Base-by-base conservation (phyloP, 805 yeast species). In the Myxozyma sirexii region DNA sequence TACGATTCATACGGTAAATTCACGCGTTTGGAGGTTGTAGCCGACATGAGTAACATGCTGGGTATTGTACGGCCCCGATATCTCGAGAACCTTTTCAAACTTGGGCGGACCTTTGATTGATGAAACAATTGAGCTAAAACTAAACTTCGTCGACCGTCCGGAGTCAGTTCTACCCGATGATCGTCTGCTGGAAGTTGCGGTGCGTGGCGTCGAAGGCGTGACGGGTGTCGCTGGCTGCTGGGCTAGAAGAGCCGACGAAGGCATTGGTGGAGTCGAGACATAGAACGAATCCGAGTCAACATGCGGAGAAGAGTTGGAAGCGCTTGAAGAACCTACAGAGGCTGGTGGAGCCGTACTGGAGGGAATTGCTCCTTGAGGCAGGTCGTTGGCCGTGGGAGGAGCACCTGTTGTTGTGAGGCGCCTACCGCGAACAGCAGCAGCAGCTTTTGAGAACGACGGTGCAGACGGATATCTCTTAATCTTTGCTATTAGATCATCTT, bases 11-110 rank as follows among this genome's bases (percentile, higher is more conserved):
- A 57, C 67, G 7, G 68, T 87, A 67, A 84, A 89, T 44, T 87
- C 84, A 7, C 93, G 91, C 33, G 88, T 84, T 65, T 83, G 84
- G 13, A 79, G 73, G 72, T 89, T 91, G 44, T 86, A 84, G 27
- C 91, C 94, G 17, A 90, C 96, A 70, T 90, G 96, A 19, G 94
- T 90, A 37, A 90, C 87, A 70, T 92, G 97, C 70, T 89, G 86
- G 17, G 94, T 87, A 69, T 90, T 90, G 72, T 87, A 90, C 0
- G 99, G 99, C 0, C 90, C 86, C n/a, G 96, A 88, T 52, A 93
- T 94, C 66, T 84, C 67, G 13, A 54, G 17, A 15, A 35, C 57
- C 13, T 44, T 44, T 17, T 44, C 51, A 45, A 6, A 29, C 35
- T 42, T 41, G 4, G 48, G 49, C 13, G 48, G 37, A 23, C 59